Percentiles rank a stretch among this genome's conserved stretches.
Evolutionary conservation across 2,329 filamentous ascomycete genomes (phyloP).

Genomic region (Hypoxylon sp.): DNA sequence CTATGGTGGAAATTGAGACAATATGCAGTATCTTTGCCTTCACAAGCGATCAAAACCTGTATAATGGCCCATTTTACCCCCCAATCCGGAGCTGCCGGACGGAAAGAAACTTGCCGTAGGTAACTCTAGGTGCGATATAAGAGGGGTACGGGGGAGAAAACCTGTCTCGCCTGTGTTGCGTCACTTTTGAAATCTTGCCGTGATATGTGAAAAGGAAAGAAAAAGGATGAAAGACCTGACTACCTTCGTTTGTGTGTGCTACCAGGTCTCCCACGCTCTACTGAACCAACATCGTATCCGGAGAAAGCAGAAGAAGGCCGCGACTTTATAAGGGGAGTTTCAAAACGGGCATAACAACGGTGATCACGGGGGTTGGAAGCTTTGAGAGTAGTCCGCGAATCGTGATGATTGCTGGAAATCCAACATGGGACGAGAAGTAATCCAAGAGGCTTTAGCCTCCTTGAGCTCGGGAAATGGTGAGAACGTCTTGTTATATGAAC

Average conservation of each 20-base stretch:
- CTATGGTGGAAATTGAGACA: neutral
- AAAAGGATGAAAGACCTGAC: conserved; percentile 1
- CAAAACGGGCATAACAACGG: neutral
- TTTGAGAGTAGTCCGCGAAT: neutral
- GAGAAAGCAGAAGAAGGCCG: neutral
- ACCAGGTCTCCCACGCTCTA: conserved; percentile 1
- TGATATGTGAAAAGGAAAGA: conserved; percentile 4
- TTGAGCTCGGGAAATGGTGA: conserved; percentile 25
- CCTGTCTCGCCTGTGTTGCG: neutral
- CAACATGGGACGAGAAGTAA: conserved; percentile 23
- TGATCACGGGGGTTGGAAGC: too few species aligned
- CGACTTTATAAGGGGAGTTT: neutral
- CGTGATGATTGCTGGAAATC: neutral
- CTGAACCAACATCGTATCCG: neutral
- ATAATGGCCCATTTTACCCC: conserved; percentile 23
- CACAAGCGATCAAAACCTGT: conserved; percentile 3
- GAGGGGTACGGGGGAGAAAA: neutral
- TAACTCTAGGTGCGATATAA: conserved; percentile 8
- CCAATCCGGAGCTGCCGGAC: conserved; percentile 7
- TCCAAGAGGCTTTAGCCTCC: conserved; percentile 5
- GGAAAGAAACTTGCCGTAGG: conserved; percentile 20
- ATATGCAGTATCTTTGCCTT: neutral
- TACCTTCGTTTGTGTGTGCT: neutral
- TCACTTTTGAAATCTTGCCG: neutral
- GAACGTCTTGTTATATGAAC: neutral